Base-by-base conservation (phyloP, 2,329 filamentous ascomycete species). In the Pseudopyrenochaeta lycopersici region DNA sequence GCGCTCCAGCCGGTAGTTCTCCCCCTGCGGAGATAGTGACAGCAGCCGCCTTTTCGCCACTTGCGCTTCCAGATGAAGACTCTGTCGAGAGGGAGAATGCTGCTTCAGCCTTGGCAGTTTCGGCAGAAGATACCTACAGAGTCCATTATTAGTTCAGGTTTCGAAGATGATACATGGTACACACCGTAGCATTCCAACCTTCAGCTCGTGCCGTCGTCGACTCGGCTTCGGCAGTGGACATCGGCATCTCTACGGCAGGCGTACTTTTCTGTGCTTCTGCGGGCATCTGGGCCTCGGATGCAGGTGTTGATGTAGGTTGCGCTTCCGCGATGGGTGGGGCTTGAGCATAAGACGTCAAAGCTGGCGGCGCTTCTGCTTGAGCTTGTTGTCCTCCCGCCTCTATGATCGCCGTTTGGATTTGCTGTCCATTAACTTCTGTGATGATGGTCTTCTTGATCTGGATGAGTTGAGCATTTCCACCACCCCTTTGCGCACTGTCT, bases 11-110 rank as follows among this genome's bases (percentile, higher is more conserved):
- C 46, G 49, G 38, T 21, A 39, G 20, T 17, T 52, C 56, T 45
- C 61, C 63, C 29, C 57, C 63, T 9, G 60, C 58, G 27, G 62
- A 49, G 7, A 60, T 52, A 41, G 57, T 55, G 1, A 62, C 54
- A 21, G 58, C 58, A 39, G 56, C 15, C 18, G 41, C 29, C 7
- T 32, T 40, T 9, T 27, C 23, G 9, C 23, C 12, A 17, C 17
- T 36, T 17, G 12, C 33, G 4, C 33, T 36, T 36, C 14, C 9
- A 17, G 23, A 27, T 9, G 23, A 27, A 27, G 23, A 27, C 4
- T 27, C 4, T 9, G 4, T 9, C 4, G 9, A 9, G 23, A 27
- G 17, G 17, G 33, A 7, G 12, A n/a, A 36, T 36, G 45, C 42
- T 45, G 48, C 33, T 18, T 45, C 30, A 27, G 48, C 35, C 15